Evolutionary conservation across 805 yeast species (phyloP).

Genomic region (Saccharomycopsis javanensis): DNA sequence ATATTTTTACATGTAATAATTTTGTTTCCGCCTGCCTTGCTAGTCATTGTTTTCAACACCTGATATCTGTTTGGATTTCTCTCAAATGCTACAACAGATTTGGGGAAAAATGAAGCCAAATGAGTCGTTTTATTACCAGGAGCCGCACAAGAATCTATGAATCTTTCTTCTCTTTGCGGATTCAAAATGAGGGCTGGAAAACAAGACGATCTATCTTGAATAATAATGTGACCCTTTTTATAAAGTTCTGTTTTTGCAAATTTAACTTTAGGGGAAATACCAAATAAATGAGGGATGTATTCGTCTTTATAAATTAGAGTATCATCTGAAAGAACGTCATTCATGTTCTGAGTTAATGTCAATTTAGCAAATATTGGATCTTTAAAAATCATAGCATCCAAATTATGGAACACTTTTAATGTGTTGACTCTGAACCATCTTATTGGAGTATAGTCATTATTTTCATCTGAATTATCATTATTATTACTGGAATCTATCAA

Average conservation of each 20-base stretch:
- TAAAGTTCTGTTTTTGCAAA: constrained; percentile 63
- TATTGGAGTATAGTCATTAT: constrained; percentile 47
- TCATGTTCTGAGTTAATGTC: constrained; percentile 17
- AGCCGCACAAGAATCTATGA: constrained; percentile 94
- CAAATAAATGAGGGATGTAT: constrained; percentile 67
- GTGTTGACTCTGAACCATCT: constrained; percentile 76
- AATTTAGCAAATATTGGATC: constrained; percentile 36
- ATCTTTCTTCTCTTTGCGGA: constrained; percentile 48
- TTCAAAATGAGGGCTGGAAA: constrained; percentile 82
- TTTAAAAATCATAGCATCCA: constrained; percentile 20
- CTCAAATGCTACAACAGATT: constrained; percentile 70
- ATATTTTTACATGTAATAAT: constrained; percentile 35
- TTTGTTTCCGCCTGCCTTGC: constrained; percentile 55
- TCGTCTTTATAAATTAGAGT: constrained; percentile 58
- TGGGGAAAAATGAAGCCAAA: constrained; percentile 55
- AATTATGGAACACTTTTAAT: constrained; percentile 33
- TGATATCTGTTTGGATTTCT: constrained; percentile 66
- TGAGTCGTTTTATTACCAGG: constrained; percentile 98
- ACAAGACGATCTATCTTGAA: constrained; percentile 95
- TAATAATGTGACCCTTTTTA: constrained; percentile 65
- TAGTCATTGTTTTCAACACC: constrained; percentile 66
- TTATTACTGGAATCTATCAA: constrained; percentile 36
- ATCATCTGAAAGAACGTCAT: constrained; percentile 28
- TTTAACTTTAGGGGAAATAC: constrained; percentile 68
- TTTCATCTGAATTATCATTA: constrained; percentile 34